These are phyloP conservation scores for Orbilia oligospora DNA, from an alignment of 2,329 filamentous ascomycete genomes.

Conservation along the genomic window DNA sequence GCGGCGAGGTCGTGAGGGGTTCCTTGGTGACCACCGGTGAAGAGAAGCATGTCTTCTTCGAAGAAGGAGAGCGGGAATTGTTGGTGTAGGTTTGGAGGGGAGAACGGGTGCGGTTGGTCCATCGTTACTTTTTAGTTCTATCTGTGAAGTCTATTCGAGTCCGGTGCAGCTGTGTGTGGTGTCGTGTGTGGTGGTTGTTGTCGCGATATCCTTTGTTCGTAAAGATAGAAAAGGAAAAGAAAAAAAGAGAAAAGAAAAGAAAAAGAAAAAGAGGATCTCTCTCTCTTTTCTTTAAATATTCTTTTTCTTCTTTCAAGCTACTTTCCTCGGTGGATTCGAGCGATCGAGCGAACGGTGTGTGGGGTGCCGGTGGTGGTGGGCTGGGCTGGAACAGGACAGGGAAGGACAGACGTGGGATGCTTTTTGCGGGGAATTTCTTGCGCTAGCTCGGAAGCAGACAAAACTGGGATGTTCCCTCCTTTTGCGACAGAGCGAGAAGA, in stretches of 20 bases:
- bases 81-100: conserved; percentile 36
- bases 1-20: conserved; percentile 36
- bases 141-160: neutral
- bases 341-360: neutral
- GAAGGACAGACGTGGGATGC: conserved; percentile 4
- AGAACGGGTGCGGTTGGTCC: conserved; percentile 48
- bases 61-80: conserved; percentile 59
- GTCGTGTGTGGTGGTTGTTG: too few relatives aligned
- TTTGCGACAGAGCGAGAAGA: neutral
- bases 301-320: too few relatives aligned
- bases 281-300: conserved; percentile 4
- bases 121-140: conserved; percentile 12
- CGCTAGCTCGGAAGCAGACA: conserved; percentile 11
- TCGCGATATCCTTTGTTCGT: too few relatives aligned
- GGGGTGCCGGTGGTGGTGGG: neutral
- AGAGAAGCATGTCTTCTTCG: conserved; percentile 60
- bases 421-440: conserved; percentile 16
- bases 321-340: conserved; percentile 7
- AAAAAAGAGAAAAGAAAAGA: conserved; percentile 4
- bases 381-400: neutral
- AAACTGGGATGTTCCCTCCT: neutral
- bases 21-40: conserved; percentile 42
- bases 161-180: too few relatives aligned
- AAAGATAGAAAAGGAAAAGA: neutral
- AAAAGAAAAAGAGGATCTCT: conserved; percentile 9